Evolutionary conservation across 176 grass and related monocot species (phyloP).

Genomic region (Oryza australiensis): DNA sequence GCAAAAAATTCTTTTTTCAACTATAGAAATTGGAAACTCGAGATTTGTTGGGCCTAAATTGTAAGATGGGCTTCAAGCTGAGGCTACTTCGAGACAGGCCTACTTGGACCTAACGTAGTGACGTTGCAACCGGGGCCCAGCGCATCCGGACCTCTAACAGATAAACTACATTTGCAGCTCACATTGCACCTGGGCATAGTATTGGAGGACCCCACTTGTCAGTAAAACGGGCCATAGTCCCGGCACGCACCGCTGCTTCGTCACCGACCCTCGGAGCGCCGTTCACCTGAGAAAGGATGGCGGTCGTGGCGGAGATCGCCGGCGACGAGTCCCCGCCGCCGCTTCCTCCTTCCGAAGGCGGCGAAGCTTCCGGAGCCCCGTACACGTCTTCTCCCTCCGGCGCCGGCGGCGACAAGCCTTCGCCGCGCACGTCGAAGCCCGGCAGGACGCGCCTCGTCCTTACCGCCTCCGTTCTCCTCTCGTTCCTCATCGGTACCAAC

Average conservation of each 20-base stretch:
- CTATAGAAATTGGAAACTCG: too few relatives aligned
- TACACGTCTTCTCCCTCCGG: background rate
- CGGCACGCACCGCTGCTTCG: background rate
- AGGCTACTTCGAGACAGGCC: background rate
- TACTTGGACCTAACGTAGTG: background rate
- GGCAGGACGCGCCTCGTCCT: conserved; percentile 74
- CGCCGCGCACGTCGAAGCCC: conserved; percentile 44
- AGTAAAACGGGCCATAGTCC: background rate
- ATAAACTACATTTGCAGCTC: too few relatives aligned
- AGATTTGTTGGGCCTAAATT: background rate
- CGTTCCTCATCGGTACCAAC: conserved; percentile 63
- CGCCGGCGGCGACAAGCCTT: background rate
- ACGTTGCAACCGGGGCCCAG: background rate
- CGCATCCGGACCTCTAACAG: background rate
- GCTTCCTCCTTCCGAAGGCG: background rate
- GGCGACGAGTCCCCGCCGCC: conserved; percentile 24
- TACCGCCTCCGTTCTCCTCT: conserved; percentile 66
- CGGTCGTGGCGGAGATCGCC: conserved; percentile 51
- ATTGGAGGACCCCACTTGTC: background rate
- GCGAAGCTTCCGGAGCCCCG: background rate
- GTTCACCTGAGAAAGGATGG: background rate
- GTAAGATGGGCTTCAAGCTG: background rate
- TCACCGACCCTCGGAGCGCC: background rate
- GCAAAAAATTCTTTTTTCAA: too few relatives aligned
- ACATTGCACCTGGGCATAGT: background rate